Evolutionary conservation across 805 yeast genomes (phyloP).

Genomic region (Hyphopichia homilentoma): DNA sequence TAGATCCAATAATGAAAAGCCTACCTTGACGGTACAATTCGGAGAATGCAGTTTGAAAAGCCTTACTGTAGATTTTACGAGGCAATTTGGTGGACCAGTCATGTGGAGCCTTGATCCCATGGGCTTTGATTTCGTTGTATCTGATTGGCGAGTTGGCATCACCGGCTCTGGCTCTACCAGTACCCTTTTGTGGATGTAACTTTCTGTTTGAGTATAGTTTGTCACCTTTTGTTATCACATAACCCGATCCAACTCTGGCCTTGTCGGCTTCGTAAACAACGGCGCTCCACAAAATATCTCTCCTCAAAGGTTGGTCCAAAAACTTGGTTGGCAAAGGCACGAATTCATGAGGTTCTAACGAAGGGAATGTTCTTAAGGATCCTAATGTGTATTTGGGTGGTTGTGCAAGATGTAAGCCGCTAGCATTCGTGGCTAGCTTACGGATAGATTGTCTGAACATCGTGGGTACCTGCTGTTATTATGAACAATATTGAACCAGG

Average conservation of each 20-base stretch:
- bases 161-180: slow-evolving; percentile 94
- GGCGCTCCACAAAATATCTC: slow-evolving; percentile 93
- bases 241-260: slow-evolving; percentile 83
- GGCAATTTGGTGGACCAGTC: slow-evolving; percentile 82
- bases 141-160: slow-evolving; percentile 93
- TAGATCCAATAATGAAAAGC: slow-evolving; percentile 65
- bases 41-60: slow-evolving; percentile 79
- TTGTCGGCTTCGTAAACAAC: slow-evolving; percentile 89
- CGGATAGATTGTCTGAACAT: slow-evolving; percentile 28
- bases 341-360: slow-evolving; percentile 77
- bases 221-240: slow-evolving; percentile 82
- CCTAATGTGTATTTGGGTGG: slow-evolving; percentile 76
- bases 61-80: slow-evolving; percentile 64
- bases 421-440: slow-evolving; percentile 25
- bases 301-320: slow-evolving; percentile 72
- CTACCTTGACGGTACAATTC: slow-evolving; percentile 74
- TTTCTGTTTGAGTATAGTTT: slow-evolving; percentile 83
- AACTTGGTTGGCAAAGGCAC: slow-evolving; percentile 74
- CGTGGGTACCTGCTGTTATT: no score
- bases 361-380: slow-evolving; percentile 80
- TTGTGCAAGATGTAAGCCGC: slow-evolving; percentile 19
- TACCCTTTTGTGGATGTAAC: slow-evolving; percentile 84
- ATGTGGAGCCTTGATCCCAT: slow-evolving; percentile 86
- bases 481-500: no score
- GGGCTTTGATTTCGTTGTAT: slow-evolving; percentile 84